Evolutionary conservation across 1,284 basidiomycete species (phyloP), one percentile per base, ranked within the genome.

Genomic region (Sporisorium exsertum): DNA sequence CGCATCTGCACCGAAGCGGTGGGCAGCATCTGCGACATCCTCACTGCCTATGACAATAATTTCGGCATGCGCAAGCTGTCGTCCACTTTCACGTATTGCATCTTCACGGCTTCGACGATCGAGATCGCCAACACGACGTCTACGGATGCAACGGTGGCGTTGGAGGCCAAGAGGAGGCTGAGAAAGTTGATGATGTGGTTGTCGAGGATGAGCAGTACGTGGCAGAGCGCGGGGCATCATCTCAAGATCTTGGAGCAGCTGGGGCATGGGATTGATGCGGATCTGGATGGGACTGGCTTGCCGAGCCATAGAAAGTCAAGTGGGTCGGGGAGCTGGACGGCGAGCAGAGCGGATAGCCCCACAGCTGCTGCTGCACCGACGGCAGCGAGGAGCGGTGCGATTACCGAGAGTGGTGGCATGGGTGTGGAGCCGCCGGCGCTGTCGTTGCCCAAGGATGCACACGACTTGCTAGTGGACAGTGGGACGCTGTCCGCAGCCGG

Each of bases 111-210:
- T 8, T 71, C 71, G 2, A 81, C 80, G 18, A 79, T 82, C 62
- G 73, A 75, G 56, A 64, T 82, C 37, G 79, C 74, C 46, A 81
- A 82, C 43, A 80, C 78, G 15, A 82, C 79, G 4, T 78, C 74
- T 27, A 67, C 58, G 10, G 77, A 82, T 29, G 53, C 60, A 3
- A 37, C 22, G 16, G 56, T 64, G 7, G 76, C 68, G 22, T 7
- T 37, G 9, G 72, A 74, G 49, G 80, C 80, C 5, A 80, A 81
- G 51, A 37, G 73, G n/a, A 58, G 74, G 42, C 53, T 79, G 40
- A 42, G 57, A 5, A 61, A 77, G 58, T 70, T 79, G 27, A 79
- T 79, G 77, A 64, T 70, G 1, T 77, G 73, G 73, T 57, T 79
- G 10, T 62, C 64, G 52, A 56, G 66, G 50, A 76, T 76, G 56